Conservation (phyloP, 371 early-diverging fungal species). For the Apophysomyces sp. region DNA sequence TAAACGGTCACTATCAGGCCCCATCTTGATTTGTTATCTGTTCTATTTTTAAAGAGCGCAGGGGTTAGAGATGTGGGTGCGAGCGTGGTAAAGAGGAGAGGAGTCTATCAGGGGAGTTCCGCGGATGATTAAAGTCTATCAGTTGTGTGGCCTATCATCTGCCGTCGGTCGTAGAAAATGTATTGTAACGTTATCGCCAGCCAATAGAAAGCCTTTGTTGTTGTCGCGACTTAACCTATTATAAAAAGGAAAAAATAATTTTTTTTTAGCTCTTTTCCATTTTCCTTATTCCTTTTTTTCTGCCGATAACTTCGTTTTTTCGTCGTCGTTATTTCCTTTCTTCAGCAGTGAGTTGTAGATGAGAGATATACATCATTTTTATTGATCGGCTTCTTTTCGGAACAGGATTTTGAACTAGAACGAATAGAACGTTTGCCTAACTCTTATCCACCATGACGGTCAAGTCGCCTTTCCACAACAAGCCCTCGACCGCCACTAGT, state of each 20-base stretch:
- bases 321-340: background rate
- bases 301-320: background rate
- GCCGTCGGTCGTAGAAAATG: background rate
- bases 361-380: too few relatives aligned
- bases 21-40: background rate
- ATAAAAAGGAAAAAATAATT: constrained; percentile 1
- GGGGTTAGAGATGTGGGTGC: constrained; percentile 1
- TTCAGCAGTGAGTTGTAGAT: too few relatives aligned
- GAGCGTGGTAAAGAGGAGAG: background rate
- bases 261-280: background rate
- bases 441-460: constrained; percentile 39
- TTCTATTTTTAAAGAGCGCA: constrained; percentile 3
- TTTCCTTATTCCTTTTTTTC: background rate
- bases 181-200: constrained; percentile 2
- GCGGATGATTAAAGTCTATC: constrained; percentile 4
- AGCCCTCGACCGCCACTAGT: constrained; percentile 52
- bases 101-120: background rate
- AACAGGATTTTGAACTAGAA: too few relatives aligned
- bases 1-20: constrained; percentile 1
- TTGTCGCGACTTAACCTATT: background rate
- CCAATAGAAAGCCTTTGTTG: background rate
- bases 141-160: background rate
- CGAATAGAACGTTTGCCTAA: too few relatives aligned
- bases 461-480: constrained; percentile 53
- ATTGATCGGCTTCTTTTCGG: too few relatives aligned